Conservation (phyloP, 2,329 filamentous ascomycete genomes). For the Colletotrichum spinosum region DNA sequence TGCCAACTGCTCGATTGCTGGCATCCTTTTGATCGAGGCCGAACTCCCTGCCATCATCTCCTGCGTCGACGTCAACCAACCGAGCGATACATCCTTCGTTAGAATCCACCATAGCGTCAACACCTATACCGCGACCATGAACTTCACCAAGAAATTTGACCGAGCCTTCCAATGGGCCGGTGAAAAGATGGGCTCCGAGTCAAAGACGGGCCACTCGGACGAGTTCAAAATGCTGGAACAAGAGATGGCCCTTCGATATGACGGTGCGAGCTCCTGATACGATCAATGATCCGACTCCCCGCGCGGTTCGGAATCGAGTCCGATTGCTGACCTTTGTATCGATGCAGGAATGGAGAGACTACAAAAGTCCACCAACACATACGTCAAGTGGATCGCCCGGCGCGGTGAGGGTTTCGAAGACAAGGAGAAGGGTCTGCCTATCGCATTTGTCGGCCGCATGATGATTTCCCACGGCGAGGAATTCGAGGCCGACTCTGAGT, state of each 20-base stretch:
- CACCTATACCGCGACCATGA: constrained; percentile 52
- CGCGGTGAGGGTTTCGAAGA: constrained; percentile 84
- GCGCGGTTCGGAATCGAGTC: not conserved
- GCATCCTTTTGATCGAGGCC: constrained; percentile 25
- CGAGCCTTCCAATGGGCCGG: constrained; percentile 98
- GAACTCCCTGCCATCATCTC: constrained; percentile 7
- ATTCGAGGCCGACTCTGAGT: constrained; percentile 90
- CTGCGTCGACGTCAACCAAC: constrained; percentile 3
- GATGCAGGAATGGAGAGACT: constrained; percentile 89
- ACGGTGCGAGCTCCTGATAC: constrained; percentile 71
- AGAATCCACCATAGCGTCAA: not conserved
- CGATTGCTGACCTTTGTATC: constrained; percentile 26
- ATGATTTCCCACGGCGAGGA: constrained; percentile 94
- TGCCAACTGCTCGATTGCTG: constrained; percentile 30
- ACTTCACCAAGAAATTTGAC: constrained; percentile 86
- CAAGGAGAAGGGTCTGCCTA: constrained; percentile 86
- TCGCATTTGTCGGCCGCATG: constrained; percentile 82
- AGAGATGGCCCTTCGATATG: constrained; percentile 90
- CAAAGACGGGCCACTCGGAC: constrained; percentile 87
- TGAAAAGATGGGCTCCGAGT: constrained; percentile 93
- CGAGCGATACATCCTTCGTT: not conserved
- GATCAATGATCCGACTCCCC: not conserved
- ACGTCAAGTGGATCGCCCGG: constrained; percentile 89
- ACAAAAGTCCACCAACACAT: constrained; percentile 85
- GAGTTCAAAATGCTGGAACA: constrained; percentile 91